Conservation (phyloP, 306 rosid genomes). For the Vigna nakashimae region DNA sequence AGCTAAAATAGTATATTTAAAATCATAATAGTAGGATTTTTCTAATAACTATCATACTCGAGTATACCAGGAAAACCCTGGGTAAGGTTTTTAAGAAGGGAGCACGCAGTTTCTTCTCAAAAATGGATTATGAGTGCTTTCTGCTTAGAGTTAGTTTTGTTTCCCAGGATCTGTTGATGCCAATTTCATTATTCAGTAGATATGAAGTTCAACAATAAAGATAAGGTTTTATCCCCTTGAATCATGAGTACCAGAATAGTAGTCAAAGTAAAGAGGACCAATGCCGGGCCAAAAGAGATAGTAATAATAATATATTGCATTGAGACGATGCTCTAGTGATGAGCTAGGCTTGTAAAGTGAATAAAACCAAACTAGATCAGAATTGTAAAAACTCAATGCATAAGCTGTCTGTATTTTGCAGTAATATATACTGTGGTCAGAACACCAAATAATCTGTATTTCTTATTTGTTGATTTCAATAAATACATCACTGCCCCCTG, state of each 20-base stretch:
- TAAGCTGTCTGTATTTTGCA: slow-evolving; percentile 35
- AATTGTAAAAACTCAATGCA: slow-evolving; percentile 27
- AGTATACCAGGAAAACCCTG: slow-evolving; percentile 24
- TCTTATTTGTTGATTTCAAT: slow-evolving; percentile 31
- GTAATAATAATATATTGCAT: slow-evolving; percentile 42
- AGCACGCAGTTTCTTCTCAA: neutral
- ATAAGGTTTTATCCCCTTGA: slow-evolving; percentile 16
- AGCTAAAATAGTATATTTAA: neutral
- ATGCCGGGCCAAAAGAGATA: slow-evolving; percentile 14
- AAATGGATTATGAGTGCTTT: slow-evolving; percentile 17
- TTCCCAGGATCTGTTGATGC: slow-evolving; percentile 5
- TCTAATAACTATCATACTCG: neutral
- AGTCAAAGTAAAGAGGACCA: slow-evolving; percentile 24
- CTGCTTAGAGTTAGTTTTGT: slow-evolving; percentile 1
- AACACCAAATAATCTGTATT: slow-evolving; percentile 37
- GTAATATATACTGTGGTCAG: slow-evolving; percentile 26
- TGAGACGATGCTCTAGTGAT: slow-evolving; percentile 33
- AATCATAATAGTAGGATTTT: neutral
- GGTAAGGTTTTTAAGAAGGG: neutral
- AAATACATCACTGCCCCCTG: slow-evolving; percentile 57
- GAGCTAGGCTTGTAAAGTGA: slow-evolving; percentile 13
- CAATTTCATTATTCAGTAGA: slow-evolving; percentile 25
- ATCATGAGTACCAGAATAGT: slow-evolving; percentile 12
- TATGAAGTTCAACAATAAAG: neutral
- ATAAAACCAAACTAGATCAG: slow-evolving; percentile 30